Evolutionary conservation across 257 asterid genomes (phyloP), one percentile per base, ranked within the genome.

Genomic region (Plantago major): DNA sequence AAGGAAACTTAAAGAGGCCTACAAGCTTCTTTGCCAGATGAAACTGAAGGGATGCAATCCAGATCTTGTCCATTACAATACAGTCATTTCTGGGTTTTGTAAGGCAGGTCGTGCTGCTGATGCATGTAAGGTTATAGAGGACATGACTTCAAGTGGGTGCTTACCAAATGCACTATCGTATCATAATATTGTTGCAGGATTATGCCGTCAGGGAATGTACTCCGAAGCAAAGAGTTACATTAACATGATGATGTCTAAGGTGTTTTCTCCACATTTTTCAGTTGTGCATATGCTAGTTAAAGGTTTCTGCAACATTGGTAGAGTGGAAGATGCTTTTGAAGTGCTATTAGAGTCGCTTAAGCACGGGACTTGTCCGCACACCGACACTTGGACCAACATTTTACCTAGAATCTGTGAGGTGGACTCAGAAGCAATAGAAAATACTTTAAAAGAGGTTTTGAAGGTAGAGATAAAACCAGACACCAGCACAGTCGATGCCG

Each of bases 11-110:
- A 92, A 80, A 79, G 99, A 89, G 74, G 95, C 99, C 38, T 92
- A 86, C 77, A 89, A 92, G 81, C 85, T 92, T 77, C 87, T 92
- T 5, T 92, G 97, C 60, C 78, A 95, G 68, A 92, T 92, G 99
- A 89, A 84, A 75, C 72, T 86, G 71, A 89, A 83, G 74, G 95
- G 96, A 42, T 92, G 97, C 79, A 71, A 82, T 54, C 96, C 97
- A 15, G 99, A 92, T 74, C 77, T 86, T 6, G 79, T 89, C 63
- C 97, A 92, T 64, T 89, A 89, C 65, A 92, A 89, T 61, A 92
- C 89, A 3, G 87, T 89, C 51, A 84, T 92, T 70, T 58, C 66
- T 30, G 99, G 99, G 18, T 86, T 79, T 62, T 92, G 97, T 65
- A 77, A 92, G 71, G 81, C 65, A 53, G 95, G 95, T 22, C 87